Evolutionary conservation across 768 basidiomycete species (phyloP), one percentile per base, ranked within the genome.

Genomic region (Hypholoma sublateritium): DNA sequence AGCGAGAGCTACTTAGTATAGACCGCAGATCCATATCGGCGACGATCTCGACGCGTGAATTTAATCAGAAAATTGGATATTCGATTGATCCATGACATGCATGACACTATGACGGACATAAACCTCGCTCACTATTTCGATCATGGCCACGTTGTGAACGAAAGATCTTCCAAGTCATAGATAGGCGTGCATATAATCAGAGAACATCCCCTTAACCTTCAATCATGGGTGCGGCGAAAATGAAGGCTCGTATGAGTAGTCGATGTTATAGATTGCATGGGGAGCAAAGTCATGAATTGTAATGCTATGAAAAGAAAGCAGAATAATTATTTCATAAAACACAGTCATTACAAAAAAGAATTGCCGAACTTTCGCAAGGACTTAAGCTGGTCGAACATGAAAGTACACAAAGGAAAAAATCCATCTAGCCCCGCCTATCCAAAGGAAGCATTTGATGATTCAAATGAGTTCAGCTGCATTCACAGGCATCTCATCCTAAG

Each of bases 381-480:
- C 8, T 36, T 21, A 24, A 39, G 19, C 35, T 25, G 28, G 47
- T 24, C 35, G 32, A 49, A 48, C 37, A 55, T 58, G 60, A 65
- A 37, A 62, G 47, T 67, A 66, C 64, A 67, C 37, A 44, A 47
- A 59, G 56, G 58, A 50, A 39, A 41, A 46, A 54, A 22, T 55
- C 32, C 22, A 44, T 41, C 12, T 34, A 14, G 41, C 51, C 46
- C 28, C 49, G 55, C 53, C 21, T 53, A 58, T 43, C 55, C 48
- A 41, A 59, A 39, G 49, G 28, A 45, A 34, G 39, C 4, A 32
- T 22, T 22, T 54, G 22, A 51, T 81, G 43, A 52, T 45, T 48
- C 82, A 97, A 67, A 98, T 96, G 59, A 97, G 86, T 72, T 98
- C 95, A 45, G 95, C 95, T 57, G 96, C 95, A 72, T 98, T 97